Base-by-base conservation (phyloP, 2,329 filamentous ascomycete genomes). In the Sarocladium brachiariae region DNA sequence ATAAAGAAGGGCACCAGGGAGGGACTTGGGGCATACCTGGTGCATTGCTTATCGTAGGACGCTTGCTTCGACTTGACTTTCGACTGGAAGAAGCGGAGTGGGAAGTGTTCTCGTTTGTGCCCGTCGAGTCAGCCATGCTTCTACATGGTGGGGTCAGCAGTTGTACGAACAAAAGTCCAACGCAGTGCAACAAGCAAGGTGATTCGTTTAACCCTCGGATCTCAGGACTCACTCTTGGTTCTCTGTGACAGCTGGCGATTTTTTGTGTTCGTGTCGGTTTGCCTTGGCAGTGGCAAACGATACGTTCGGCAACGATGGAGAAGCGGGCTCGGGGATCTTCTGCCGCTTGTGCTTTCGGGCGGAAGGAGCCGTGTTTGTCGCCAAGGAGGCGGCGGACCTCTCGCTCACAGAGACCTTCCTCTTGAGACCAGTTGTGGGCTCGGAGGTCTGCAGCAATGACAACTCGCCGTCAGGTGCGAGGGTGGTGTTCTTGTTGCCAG, bases 271-370 rank as follows among this genome's bases (percentile, higher is more conserved):
- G 67, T 80, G 86, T 62, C 70, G 78, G 59, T 77, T 78, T 56
- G 77, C 71, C 56, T 72, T 66, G 46, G 73, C 64, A 59, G 60
- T 61, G 65, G 58, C 46, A 53, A 62, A 51, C 37, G 57, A 51
- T 51, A 56, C 54, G 37, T 60, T 59, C 53, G 69, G 61, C 51
- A 61, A 64, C 52, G 64, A 59, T 41, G 67, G 64, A 53, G 67
- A 61, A 51, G 67, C 58, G 53, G 72, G 59, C 58, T 80, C 77
- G 61, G 76, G 69, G 55, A 82, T 77, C 67, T 86, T 88, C 66
- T 81, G 82, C 68, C 84, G 81, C 73, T 89, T 92, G 67, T 82
- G 74, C 68, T 81, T 80, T 70, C 81, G 78, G 61, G 75, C 65
- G 54, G 77, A 68, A 47, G 67, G 60, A 52, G 56, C 59, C 31